Base-by-base conservation (phyloP, 768 basidiomycete genomes). In the Termitomyces sp. region DNA sequence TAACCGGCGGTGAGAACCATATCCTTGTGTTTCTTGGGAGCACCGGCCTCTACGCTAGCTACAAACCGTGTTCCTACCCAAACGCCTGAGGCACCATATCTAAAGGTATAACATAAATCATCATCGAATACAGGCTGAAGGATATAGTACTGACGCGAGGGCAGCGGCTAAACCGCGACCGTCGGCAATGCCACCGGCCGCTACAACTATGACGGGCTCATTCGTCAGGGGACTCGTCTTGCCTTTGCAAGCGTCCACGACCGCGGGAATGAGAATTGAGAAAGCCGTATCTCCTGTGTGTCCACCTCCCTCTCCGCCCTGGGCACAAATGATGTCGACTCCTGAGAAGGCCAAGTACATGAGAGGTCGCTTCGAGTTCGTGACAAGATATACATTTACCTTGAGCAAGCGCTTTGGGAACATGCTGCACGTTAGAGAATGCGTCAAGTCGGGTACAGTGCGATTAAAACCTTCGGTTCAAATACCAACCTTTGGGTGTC, bases 51-150 rank as follows among this genome's bases (percentile, higher is more conserved):
- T 38, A 78, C 83, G 63, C 86, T 85, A 11, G 91, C 90, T 43
- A 92, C 90, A 66, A 94, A 94, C 40, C 91, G 85, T 5, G 91
- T 94, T 41, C 89, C 89, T 38, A 92, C 90, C 92, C 92, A 94
- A 3, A 94, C 88, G 45, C 87, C 92, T 3, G 86, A 77, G 5
- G 92, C 92, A 48, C 92, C 92, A 61, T 88, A 91, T 53, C 87
- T 88, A 48, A 53, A 26, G 30, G 11, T 32, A 50, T 56, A 22
- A 30, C 41, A 32, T 52, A 30, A 50, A 47, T 54, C 10, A 50
- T 35, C 26, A 41, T 11, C 18, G 26, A 5, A 52, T 41, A 22
- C n/a, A 30, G 41, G 41, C 16, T 32, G 45, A n/a, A 52, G 24
- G 24, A 14, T 22, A 43, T 20, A 13, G 28, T 22, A 64, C 75